Base-by-base conservation (phyloP, 345 rosid genomes). In the Gossypium rotundifolium region DNA sequence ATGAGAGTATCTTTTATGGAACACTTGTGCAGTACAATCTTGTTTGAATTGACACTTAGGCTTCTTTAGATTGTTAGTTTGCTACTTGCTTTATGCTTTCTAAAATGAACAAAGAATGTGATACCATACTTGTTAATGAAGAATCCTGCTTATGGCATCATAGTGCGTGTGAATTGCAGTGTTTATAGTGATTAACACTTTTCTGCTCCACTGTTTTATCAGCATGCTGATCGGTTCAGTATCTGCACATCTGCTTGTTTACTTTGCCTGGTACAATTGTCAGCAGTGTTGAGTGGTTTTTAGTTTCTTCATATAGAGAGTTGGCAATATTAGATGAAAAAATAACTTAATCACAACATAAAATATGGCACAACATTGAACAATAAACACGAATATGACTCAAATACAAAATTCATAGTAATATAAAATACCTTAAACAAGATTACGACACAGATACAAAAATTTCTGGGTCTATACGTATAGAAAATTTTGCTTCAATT, bases 11-110 rank as follows among this genome's bases (percentile, higher is more conserved):
- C 13, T 44, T 20, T 65, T 60, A 33, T 38, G 49, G 48, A 63
- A 64, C 10, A 9, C 59, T n/a, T 54, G 59, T 54, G 59, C 59
- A 18, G 23, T 4, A 54, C 23, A 54, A 54, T 54, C 23, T 40
- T 66, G 33, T 65, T 7, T 7, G 45, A 49, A 49, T 67, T 3
- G 44, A 68, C 14, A 8, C 40, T 25, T 25, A 27, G 40, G 42
- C 42, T 68, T 51, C 58, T 68, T 49, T 68, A 49, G 72, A 33
- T 49, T 49, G 22, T 67, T 59, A 29, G 57, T 49, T 68, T 51
- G 40, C 20, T 23, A 67, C 40, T 23, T 48, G 55, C n/a, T 12
- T 46, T 46, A 16, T 46, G 44, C 59, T 69, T 27, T 60, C 64
- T 60, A 25, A 68, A 68, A 49, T 49, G 72, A 49, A 49, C 42